These are phyloP conservation scores for Podospora bellae-mahoneyi DNA, from an alignment of 495 filamentous ascomycete species.

Conservation along the genomic window DNA sequence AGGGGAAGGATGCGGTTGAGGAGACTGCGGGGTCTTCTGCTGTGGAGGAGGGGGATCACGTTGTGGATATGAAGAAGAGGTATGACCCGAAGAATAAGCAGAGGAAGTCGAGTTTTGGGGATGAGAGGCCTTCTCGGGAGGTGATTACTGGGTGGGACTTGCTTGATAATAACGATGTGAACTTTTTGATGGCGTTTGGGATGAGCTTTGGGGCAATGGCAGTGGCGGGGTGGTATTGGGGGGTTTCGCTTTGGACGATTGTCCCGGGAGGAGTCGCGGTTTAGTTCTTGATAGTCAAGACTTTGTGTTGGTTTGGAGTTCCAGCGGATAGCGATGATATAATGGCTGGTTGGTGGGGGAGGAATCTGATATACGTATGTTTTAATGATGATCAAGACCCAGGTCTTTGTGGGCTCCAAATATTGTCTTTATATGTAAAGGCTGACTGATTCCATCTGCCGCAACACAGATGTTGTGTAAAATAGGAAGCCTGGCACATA, in stretches of 20 bases:
- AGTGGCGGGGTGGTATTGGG: slow-evolving; percentile 53
- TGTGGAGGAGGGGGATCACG: slow-evolving; percentile 27
- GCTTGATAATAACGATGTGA: slow-evolving; percentile 92
- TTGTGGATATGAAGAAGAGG: slow-evolving; percentile 26
- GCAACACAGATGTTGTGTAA: background rate
- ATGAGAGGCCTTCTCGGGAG: slow-evolving; percentile 62
- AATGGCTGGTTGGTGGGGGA: background rate
- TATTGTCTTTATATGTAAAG: too few species aligned
- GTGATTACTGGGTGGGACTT: slow-evolving; percentile 71
- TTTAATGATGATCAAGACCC: too few species aligned
- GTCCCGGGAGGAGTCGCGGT: slow-evolving; percentile 15
- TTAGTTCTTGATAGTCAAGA: background rate
- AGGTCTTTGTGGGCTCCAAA: too few species aligned
- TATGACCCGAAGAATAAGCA: slow-evolving; percentile 45
- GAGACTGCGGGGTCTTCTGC: slow-evolving; percentile 25
- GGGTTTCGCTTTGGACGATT: slow-evolving; percentile 41
- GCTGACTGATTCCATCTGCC: too few species aligned
- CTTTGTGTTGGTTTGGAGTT: background rate
- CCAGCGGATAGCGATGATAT: background rate
- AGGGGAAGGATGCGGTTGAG: slow-evolving; percentile 38
- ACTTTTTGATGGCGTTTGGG: slow-evolving; percentile 76
- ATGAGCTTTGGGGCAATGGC: slow-evolving; percentile 82
- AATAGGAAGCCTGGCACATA: background rate
- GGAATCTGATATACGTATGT: background rate
- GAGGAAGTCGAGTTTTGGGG: slow-evolving; percentile 47